Base-by-base conservation (phyloP, 164 flowering plant genomes). In the Aristolochia contorta region DNA sequence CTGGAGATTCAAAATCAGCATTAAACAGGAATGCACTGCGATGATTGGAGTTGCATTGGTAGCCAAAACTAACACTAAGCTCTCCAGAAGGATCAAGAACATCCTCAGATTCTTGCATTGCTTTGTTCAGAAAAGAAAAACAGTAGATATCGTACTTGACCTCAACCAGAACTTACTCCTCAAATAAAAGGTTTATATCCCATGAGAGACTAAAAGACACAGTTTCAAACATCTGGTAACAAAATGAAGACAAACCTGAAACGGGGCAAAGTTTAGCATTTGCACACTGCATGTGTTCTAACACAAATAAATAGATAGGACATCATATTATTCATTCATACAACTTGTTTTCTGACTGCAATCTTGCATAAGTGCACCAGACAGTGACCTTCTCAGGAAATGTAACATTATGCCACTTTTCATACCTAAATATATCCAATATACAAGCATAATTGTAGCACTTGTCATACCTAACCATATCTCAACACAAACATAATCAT, bases 41-140 rank as follows among this genome's bases (percentile, higher is more conserved):
- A 21, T 59, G 58, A 22, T 51, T 46, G n/a, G 55, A 16, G 32
- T 41, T 64, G 62, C 75, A 72, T 43, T 72, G 71, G 48, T 72
- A 72, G 8, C 71, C 75, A 64, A 72, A 72, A 61, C 75, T 72
- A 51, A 72, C 69, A 64, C 68, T 63, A 45, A 72, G 75, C 43
- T 72, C 75, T 10, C 63, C 62, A 47, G 60, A 45, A 33, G 71
- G 59, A 27, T 51, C 60, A 3, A 58, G 33, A 48, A 24, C 45
- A 5, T 61, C 65, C 19, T 60, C 62, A 56, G 68, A 59, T 32
- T 22, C 61, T 20, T 60, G 53, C 69, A 62, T 62, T 54, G 41
- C 43, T 53, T 62, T 60, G 53, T 58, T 46, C 47, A 45, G 50
- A 20, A 23, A 23, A 54, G n/a, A 12, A 30, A 30, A 23, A 47